Conservation (phyloP, 257 asterid species). For the Solanum ossicruentum region DNA sequence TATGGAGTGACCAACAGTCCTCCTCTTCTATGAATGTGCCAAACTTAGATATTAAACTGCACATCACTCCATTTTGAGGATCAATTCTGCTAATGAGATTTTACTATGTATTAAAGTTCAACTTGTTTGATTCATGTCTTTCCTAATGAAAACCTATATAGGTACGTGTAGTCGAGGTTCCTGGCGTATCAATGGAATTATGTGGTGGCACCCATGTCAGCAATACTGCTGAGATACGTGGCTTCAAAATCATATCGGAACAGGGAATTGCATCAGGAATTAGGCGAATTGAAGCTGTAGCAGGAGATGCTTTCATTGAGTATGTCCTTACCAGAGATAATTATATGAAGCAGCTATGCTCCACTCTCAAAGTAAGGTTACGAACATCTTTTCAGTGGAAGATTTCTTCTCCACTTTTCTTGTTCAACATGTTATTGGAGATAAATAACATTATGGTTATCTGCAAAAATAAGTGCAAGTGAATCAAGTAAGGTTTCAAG, state of each 20-base stretch:
- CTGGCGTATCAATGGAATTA: slow-evolving; percentile 89
- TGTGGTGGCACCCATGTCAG: slow-evolving; percentile 94
- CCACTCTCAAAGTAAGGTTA: slow-evolving; percentile 72
- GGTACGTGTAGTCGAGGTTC: slow-evolving; percentile 97
- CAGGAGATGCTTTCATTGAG: slow-evolving; percentile 88
- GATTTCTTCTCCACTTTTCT: not conserved
- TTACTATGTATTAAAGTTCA: not conserved
- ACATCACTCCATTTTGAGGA: not conserved
- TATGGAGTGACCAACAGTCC: not conserved
- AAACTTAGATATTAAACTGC: not conserved
- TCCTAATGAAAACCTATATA: slow-evolving; percentile 8
- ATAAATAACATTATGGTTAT: not conserved
- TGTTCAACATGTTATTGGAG: not conserved
- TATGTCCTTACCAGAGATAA: slow-evolving; percentile 75
- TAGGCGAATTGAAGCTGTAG: slow-evolving; percentile 92
- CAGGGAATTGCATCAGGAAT: slow-evolving; percentile 85
- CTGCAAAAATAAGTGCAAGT: not conserved
- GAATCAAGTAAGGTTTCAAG: not conserved
- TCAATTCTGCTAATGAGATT: not conserved
- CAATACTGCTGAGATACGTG: slow-evolving; percentile 75
- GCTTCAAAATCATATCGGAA: slow-evolving; percentile 75
- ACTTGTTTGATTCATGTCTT: not conserved
- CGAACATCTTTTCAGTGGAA: not conserved
- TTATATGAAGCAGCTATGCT: slow-evolving; percentile 84
- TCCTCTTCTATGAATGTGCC: not conserved